Evolutionary conservation across 208 protist species (phyloP).

Genomic region (Tritrichomonas foetus): DNA sequence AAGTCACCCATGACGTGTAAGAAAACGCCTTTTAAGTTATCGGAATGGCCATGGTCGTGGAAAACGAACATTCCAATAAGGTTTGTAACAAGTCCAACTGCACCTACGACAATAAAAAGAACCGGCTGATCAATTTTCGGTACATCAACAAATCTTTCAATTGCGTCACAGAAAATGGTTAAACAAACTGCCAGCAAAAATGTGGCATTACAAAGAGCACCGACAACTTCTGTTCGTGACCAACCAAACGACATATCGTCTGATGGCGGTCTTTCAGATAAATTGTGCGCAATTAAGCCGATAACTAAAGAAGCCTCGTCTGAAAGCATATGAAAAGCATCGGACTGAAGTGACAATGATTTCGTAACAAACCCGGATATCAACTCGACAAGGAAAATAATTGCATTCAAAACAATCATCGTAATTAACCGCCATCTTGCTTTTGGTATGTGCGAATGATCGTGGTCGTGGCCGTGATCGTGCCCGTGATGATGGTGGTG

Average conservation of each 20-base stretch:
- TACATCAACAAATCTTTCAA: conserved; percentile 42
- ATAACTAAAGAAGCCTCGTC: conserved; percentile 41
- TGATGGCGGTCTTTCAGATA: not conserved
- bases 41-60: not conserved
- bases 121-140: not conserved
- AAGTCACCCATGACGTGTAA: conserved; percentile 55
- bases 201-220: conserved; percentile 34
- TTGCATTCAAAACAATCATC: conserved; percentile 43
- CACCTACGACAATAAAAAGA: not conserved
- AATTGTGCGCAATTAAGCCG: conserved; percentile 38
- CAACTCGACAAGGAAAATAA: conserved; percentile 46
- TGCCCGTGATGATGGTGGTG: too few relatives aligned
- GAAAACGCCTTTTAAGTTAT: conserved; percentile 50
- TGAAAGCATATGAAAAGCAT: conserved; percentile 47
- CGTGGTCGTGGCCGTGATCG: too few relatives aligned
- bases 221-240: conserved; percentile 39
- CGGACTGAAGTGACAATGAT: conserved; percentile 42
- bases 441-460: not conserved
- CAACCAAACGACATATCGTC: conserved; percentile 27
- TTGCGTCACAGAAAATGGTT: conserved; percentile 44
- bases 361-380: conserved; percentile 14
- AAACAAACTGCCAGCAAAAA: conserved; percentile 44
- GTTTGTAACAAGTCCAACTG: not conserved
- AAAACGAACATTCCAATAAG: conserved; percentile 11
- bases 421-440: conserved; percentile 31